These are phyloP conservation scores for Sideroxylon spinosum DNA, from an alignment of 179 eudicot genomes.

Conservation along the genomic window DNA sequence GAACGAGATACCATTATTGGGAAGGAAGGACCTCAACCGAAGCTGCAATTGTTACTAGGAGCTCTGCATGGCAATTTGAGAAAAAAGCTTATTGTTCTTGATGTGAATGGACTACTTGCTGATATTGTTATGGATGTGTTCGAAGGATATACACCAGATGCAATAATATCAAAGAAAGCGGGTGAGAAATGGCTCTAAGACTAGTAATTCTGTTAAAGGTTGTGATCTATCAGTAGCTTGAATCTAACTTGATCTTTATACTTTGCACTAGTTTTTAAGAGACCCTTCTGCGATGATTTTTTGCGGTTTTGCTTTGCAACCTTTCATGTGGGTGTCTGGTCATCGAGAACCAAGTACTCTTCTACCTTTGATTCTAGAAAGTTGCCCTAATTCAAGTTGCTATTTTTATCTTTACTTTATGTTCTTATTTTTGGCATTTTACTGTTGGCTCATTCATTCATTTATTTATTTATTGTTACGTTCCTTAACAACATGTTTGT, in stretches of 20 bases:
- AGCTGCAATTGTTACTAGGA: constrained; percentile 14
- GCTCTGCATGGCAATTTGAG: constrained; percentile 10
- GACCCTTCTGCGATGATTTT: constrained; percentile 72
- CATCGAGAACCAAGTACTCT: constrained; percentile 60
- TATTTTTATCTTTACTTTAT: background rate
- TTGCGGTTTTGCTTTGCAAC: constrained; percentile 64
- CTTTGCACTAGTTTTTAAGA: constrained; percentile 64
- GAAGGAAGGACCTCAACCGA: constrained; percentile 8
- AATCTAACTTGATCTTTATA: constrained; percentile 15
- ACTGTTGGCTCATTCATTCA: background rate
- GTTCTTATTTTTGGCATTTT: background rate
- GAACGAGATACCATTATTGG: constrained; percentile 6
- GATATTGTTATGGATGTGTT: constrained; percentile 41
- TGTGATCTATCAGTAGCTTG: background rate
- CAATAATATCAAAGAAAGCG: constrained; percentile 45
- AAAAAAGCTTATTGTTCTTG: constrained; percentile 78
- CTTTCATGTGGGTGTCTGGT: constrained; percentile 71
- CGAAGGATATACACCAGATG: constrained; percentile 35
- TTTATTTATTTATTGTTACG: background rate
- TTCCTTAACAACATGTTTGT: background rate
- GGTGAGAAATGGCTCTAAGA: constrained; percentile 31
- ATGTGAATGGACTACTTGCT: constrained; percentile 73
- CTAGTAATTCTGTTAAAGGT: background rate
- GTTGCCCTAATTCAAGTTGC: background rate
- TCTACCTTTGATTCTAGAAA: background rate